phyloP scores from a whole-genome alignment of 2,329 filamentous ascomycete genomes.

The Penicillium polonicum region DNA sequence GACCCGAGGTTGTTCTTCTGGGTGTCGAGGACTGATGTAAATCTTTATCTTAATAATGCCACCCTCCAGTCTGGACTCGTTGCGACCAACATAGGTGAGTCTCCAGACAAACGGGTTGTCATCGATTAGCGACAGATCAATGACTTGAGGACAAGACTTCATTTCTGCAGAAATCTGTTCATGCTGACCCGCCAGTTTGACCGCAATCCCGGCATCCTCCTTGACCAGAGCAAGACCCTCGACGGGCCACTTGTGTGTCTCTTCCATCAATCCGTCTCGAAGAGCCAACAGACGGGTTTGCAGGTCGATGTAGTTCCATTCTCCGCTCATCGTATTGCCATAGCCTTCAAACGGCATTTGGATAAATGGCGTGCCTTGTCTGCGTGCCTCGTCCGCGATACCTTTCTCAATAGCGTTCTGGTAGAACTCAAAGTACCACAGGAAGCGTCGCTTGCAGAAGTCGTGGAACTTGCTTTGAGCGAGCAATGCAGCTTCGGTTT shows the following conservation, averaged over 20 bases:
- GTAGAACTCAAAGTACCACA: slow-evolving; percentile 96
- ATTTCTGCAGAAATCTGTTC: slow-evolving; percentile 77
- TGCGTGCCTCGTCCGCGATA: slow-evolving; percentile 52
- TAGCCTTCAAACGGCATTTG: slow-evolving; percentile 82
- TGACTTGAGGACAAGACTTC: slow-evolving; percentile 66
- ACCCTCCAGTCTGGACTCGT: slow-evolving; percentile 91
- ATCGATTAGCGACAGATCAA: slow-evolving; percentile 73
- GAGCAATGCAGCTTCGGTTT: slow-evolving; percentile 17
- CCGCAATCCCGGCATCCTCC: slow-evolving; percentile 72
- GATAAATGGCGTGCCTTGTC: slow-evolving; percentile 64
- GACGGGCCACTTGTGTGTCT: slow-evolving; percentile 68
- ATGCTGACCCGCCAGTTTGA: slow-evolving; percentile 79
- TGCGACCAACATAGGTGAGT: slow-evolving; percentile 83
- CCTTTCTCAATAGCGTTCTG: slow-evolving; percentile 67
- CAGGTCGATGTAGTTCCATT: slow-evolving; percentile 76
- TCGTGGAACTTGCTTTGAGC: slow-evolving; percentile 80
- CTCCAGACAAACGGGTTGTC: slow-evolving; percentile 87
- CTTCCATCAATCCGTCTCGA: slow-evolving; percentile 67
- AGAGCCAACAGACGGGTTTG: slow-evolving; percentile 67
- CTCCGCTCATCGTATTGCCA: slow-evolving; percentile 80
- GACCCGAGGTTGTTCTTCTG: slow-evolving; percentile 81
- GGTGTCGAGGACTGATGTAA: slow-evolving; percentile 78
- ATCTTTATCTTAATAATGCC: slow-evolving; percentile 82
- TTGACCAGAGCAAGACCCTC: slow-evolving; percentile 64
- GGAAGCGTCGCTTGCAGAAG: slow-evolving; percentile 82